These are phyloP conservation scores for Blepharisma stoltei DNA, from an alignment of 73 alveolate genomes.

Conservation along the genomic window DNA sequence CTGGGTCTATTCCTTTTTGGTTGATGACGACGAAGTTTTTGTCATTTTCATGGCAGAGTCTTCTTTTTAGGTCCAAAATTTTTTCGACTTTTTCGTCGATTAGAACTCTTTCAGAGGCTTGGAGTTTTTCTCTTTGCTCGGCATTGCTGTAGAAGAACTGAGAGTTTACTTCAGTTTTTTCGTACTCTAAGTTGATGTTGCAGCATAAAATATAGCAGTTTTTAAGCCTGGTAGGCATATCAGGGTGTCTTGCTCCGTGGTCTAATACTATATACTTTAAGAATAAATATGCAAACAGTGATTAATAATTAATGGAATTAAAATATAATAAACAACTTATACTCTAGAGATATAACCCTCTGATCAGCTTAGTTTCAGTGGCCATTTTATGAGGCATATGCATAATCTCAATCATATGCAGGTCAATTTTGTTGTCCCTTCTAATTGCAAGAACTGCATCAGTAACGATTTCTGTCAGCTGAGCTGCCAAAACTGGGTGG, in stretches of 20 bases:
- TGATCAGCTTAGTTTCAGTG: constrained; percentile 95
- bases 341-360: too few species aligned
- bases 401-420: constrained; percentile 98
- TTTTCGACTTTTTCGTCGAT: constrained; percentile 97
- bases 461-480: constrained; percentile 78
- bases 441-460: constrained; percentile 87
- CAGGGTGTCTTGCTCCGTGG: constrained; percentile 99
- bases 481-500: constrained; percentile 60
- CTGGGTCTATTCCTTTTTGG: constrained; percentile 99
- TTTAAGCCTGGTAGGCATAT: constrained; percentile 82
- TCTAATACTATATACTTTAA: too few species aligned
- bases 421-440: constrained; percentile 59
- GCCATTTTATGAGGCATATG: constrained; percentile 98
- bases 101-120: constrained; percentile 93
- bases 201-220: constrained; percentile 95
- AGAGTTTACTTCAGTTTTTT: constrained; percentile 98
- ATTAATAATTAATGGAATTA: too few species aligned
- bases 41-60: constrained; percentile 90
- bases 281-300: too few species aligned
- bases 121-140: constrained; percentile 99
- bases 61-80: constrained; percentile 94
- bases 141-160: constrained; percentile 98
- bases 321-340: too few species aligned
- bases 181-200: constrained; percentile 99
- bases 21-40: constrained; percentile 95